Base-by-base conservation (phyloP, 1,139 yeast species). In the Wickerhamomyces sp. region DNA sequence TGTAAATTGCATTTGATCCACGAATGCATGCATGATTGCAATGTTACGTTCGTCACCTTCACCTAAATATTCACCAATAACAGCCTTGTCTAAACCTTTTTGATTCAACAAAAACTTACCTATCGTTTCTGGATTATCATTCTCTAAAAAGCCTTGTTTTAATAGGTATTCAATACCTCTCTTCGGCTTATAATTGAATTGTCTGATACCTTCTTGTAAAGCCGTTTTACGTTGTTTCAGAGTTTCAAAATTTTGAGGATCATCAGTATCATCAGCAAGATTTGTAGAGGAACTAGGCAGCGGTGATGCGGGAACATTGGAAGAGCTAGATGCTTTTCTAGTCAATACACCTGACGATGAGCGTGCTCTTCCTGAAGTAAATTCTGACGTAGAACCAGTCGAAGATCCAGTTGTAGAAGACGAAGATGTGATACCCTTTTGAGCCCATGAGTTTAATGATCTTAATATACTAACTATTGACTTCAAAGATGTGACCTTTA, bases 11-110 rank as follows among this genome's bases (percentile, higher is more conserved):
- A 92, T 81, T 48, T 74, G 67, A 56, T 90, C 96, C 26, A 92
- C 96, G 67, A 92, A 92, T 5, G 90, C 84, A 63, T 90, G 97
- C 97, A 92, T 89, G 30, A 82, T 78, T 3, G 83, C 80, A 47
- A 88, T 76, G 56, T 86, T 83, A 41, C 72, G 73, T 7, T 83
- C 87, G 47, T 82, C 82, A 31, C 94, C 96, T 54, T 88, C 97
- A 40, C 98, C 98, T 44, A 94, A 69, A 55, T 73, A 94, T 54
- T 90, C 98, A 39, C 99, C 99, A 44, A 94, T 73, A 5, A 76
- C 76, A 0, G 92, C 75, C 58, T 90, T 85, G 59, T 90, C 96
- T 39, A 94, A 68, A 0, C 92, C 89, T 34, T 84, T 95, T 1
- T 92, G 86, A 15, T 71, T 70, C 37, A 88, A 64, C 39, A 94